phyloP scores from a whole-genome alignment of 495 filamentous ascomycete species.

The Parathielavia appendiculata region DNA sequence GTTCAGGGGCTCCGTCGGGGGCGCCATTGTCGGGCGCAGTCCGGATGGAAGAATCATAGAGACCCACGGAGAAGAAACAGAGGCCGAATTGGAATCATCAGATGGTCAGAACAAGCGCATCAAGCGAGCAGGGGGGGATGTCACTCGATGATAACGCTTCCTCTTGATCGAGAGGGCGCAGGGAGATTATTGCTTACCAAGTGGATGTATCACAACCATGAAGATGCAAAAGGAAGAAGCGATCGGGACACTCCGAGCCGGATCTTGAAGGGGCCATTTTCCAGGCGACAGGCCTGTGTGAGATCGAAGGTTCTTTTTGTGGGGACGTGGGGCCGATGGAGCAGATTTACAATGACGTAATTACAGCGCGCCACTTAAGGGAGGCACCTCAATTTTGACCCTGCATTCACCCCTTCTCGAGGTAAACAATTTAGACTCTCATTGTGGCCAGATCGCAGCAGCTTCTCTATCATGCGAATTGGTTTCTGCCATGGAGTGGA shows the following conservation, averaged over 20 bases:
- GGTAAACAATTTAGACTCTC: not conserved
- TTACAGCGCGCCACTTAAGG: not conserved
- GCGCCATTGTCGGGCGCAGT: slow-evolving; percentile 54
- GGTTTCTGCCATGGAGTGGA: too few relatives aligned
- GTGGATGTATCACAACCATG: not conserved
- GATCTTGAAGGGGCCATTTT: not conserved
- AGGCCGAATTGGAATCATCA: not conserved
- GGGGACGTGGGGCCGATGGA: not conserved
- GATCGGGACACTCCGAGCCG: not conserved
- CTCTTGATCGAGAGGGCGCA: too few relatives aligned
- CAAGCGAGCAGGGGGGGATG: not conserved
- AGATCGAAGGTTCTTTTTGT: slow-evolving; percentile 10
- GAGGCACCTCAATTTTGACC: not conserved
- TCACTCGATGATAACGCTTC: not conserved
- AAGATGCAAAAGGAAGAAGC: not conserved
- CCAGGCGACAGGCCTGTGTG: not conserved
- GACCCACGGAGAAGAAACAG: not conserved
- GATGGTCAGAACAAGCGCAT: not conserved
- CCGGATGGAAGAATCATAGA: not conserved
- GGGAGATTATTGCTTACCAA: too few relatives aligned
- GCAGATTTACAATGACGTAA: not conserved
- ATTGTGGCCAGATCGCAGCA: not conserved
- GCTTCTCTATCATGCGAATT: too few relatives aligned
- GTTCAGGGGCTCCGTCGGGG: slow-evolving; percentile 58
- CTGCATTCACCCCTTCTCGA: not conserved